These are phyloP conservation scores for Nepenthes mirabilis DNA, from an alignment of 148 eudicot genomes.

Conservation along the genomic window DNA sequence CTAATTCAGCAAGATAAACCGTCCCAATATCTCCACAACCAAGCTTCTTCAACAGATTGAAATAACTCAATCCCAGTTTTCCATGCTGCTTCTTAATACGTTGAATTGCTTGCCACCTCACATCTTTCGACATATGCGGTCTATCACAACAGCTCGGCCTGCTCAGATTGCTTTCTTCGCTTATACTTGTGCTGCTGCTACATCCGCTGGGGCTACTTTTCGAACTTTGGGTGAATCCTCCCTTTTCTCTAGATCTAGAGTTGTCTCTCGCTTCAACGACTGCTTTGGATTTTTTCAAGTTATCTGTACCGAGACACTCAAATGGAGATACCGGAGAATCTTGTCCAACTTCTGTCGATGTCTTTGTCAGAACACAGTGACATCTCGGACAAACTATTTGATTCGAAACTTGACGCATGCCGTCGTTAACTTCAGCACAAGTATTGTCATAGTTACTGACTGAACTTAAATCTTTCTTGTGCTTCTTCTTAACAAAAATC, in stretches of 20 bases:
- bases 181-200: slow-evolving; percentile 67
- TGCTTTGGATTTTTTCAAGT: slow-evolving; percentile 15
- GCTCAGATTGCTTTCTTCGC: slow-evolving; percentile 80
- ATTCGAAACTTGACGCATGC: slow-evolving; percentile 23
- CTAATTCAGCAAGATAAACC: slow-evolving; percentile 86
- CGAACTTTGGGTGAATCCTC: slow-evolving; percentile 69
- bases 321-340: slow-evolving; percentile 16
- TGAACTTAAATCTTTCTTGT: slow-evolving; percentile 31
- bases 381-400: slow-evolving; percentile 74
- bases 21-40: slow-evolving; percentile 98
- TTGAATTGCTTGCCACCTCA: slow-evolving; percentile 76
- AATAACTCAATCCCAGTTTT: slow-evolving; percentile 57
- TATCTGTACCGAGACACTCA: slow-evolving; percentile 18
- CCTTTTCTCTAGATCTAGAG: slow-evolving; percentile 37
- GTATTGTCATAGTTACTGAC: slow-evolving; percentile 18
- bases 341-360: slow-evolving; percentile 25
- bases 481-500: slow-evolving; percentile 42
- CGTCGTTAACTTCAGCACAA: slow-evolving; percentile 22
- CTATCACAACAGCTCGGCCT: slow-evolving; percentile 67
- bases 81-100: slow-evolving; percentile 56
- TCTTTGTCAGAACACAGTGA: slow-evolving; percentile 51
- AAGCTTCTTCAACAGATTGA: slow-evolving; percentile 83
- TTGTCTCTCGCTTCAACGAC: slow-evolving; percentile 22
- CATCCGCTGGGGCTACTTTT: slow-evolving; percentile 75
- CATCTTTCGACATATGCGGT: slow-evolving; percentile 95